Evolutionary conservation across 768 basidiomycete genomes (phyloP).

Genomic region (Sarcodon aspratus): DNA sequence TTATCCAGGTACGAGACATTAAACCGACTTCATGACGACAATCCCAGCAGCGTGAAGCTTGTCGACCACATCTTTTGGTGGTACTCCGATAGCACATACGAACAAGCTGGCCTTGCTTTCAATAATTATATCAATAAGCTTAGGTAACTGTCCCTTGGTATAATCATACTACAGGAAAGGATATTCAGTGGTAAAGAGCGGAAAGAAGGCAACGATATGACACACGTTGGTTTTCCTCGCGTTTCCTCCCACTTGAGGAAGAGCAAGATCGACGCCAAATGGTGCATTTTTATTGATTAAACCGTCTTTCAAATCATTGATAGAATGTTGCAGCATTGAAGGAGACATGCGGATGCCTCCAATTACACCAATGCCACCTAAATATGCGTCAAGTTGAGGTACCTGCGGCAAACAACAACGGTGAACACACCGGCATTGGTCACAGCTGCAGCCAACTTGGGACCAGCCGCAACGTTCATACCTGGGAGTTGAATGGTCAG

Average conservation of each 20-base stretch:
- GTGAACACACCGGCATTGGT: slow-evolving; percentile 61
- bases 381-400: neutral
- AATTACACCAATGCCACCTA: slow-evolving; percentile 77
- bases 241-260: slow-evolving; percentile 73
- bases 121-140: slow-evolving; percentile 73
- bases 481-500: slow-evolving; percentile 18
- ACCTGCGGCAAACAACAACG: neutral
- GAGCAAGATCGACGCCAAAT: slow-evolving; percentile 73
- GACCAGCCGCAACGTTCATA: slow-evolving; percentile 84
- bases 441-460: slow-evolving; percentile 78
- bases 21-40: slow-evolving; percentile 66
- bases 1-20: neutral
- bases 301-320: slow-evolving; percentile 62
- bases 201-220: neutral
- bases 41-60: slow-evolving; percentile 72
- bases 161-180: slow-evolving; percentile 44
- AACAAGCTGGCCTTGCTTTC: slow-evolving; percentile 63
- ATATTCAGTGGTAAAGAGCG: neutral
- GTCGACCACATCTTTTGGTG: slow-evolving; percentile 74
- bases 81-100: slow-evolving; percentile 78
- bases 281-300: slow-evolving; percentile 68
- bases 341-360: slow-evolving; percentile 72
- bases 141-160: slow-evolving; percentile 64
- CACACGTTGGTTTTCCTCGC: slow-evolving; percentile 75
- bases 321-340: slow-evolving; percentile 52